These are phyloP conservation scores for Neofusicoccum sp. DNA, from an alignment of 2,329 filamentous ascomycete species.

Conservation along the genomic window DNA sequence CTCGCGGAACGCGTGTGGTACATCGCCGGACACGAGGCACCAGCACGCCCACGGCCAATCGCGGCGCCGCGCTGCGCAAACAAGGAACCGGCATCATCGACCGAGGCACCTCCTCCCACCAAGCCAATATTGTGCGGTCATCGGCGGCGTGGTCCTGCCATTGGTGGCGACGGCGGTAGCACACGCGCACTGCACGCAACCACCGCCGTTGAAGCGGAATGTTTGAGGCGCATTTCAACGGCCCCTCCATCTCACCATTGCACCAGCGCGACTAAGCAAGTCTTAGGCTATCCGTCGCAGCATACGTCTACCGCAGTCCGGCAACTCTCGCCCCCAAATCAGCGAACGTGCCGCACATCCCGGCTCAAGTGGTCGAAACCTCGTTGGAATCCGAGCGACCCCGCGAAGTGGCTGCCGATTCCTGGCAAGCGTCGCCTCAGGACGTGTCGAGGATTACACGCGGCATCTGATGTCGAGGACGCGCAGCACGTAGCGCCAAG, in stretches of 20 bases:
- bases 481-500: background rate
- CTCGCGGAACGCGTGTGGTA: conserved; percentile 1
- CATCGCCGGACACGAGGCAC: background rate
- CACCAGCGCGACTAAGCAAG: too few species aligned
- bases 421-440: background rate
- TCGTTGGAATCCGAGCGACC: too few species aligned
- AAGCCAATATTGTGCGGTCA: background rate
- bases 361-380: too few species aligned
- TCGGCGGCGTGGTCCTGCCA: background rate
- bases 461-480: background rate
- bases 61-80: background rate
- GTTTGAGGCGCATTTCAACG: background rate
- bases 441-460: background rate
- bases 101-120: background rate
- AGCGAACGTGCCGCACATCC: too few species aligned
- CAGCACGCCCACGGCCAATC: background rate
- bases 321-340: too few species aligned
- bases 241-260: background rate
- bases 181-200: too few species aligned
- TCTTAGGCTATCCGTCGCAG: too few species aligned
- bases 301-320: too few species aligned
- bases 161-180: background rate
- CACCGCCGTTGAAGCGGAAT: background rate
- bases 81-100: too few species aligned
- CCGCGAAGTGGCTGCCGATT: background rate